phyloP scores from a whole-genome alignment of 345 rosid genomes.

The Arabis hirsuta region DNA sequence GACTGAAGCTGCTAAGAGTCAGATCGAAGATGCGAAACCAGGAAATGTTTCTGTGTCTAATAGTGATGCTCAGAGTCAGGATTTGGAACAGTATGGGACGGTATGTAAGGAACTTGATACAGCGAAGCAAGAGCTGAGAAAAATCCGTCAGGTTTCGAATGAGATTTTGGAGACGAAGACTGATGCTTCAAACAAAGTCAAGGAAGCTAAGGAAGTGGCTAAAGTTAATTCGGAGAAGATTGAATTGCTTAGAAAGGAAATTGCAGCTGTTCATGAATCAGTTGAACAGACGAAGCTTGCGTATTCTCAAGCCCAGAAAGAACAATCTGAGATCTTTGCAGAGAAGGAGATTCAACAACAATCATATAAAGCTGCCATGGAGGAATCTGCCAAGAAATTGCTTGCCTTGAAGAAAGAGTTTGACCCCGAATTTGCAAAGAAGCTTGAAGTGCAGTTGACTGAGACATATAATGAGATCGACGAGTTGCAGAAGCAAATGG shows the following conservation, averaged over 20 bases:
- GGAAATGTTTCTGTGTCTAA: constrained; percentile 47
- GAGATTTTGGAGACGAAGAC: constrained; percentile 59
- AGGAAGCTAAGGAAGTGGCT: constrained; percentile 65
- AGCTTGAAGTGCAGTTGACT: constrained; percentile 68
- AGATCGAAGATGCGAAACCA: constrained; percentile 57
- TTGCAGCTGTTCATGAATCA: constrained; percentile 71
- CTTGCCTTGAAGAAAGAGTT: constrained; percentile 61
- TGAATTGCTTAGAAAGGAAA: constrained; percentile 72
- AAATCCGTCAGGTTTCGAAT: constrained; percentile 66
- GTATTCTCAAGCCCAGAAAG: constrained; percentile 65
- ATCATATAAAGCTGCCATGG: constrained; percentile 65
- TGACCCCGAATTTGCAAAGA: constrained; percentile 67
- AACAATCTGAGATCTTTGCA: constrained; percentile 67
- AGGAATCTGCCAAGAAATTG: constrained; percentile 65
- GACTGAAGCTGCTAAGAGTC: constrained; percentile 71
- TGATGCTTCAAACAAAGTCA: constrained; percentile 62
- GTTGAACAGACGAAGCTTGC: constrained; percentile 86
- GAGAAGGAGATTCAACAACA: constrained; percentile 71
- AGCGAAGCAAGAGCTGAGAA: constrained; percentile 78
- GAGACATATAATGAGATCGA: constrained; percentile 66
- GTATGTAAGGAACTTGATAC: constrained; percentile 69
- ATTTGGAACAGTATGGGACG: constrained; percentile 61
- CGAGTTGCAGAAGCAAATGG: constrained; percentile 67
- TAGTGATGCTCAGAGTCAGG: constrained; percentile 55
- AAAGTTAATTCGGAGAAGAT: constrained; percentile 72